Base-by-base conservation (phyloP, 495 filamentous ascomycete species). In the Penicillium cosmopolitanum region DNA sequence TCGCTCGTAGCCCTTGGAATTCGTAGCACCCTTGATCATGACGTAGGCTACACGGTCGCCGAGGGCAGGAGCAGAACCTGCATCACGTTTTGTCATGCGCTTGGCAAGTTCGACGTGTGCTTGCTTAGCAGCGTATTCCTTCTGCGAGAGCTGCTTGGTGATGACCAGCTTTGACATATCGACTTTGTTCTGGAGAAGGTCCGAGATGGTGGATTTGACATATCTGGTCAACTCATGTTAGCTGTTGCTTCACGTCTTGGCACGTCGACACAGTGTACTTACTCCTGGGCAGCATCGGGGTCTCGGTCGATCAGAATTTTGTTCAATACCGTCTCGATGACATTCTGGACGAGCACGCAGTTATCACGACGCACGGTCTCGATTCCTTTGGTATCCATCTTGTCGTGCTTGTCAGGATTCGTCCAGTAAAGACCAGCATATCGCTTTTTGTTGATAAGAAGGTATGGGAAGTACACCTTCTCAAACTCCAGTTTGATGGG, bases 131-230 rank as follows among this genome's bases (percentile, higher is more conserved):
- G 82, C 84, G 65, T 99, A 99, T 58, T 87, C 84, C 10, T 70
- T 69, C 71, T 98, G 97, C 1, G 95, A 85, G 13, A 98, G 81
- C 1, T 96, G 95, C 75, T 99, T 99, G 10, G 95, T 99, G 71
- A 99, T 99, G 71, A 99, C 95, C 5, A 99, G 86, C 71, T 97
- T 96, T 15, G 93, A 97, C 93, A 99, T 96, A 78, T 99, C 95
- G 68, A 99, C 77, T 68, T 96, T 97, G 78, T 98, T 98, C 69
- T 98, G 95, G 12, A 99, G 80, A 19, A 99, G 87, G 67, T 97
- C 92, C 3, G 95, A 89, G 57, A 99, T 99, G 25, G 89, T 96
- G 60, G 93, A 84, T 75, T 98, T 99, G 71, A 99, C 95, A 64
- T 95, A 97, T 56, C 95, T 98, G 63, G 13, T 23, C 31, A 62